phyloP scores from a whole-genome alignment of 1,284 basidiomycete genomes.

The Sanghuangporus weigelae region DNA sequence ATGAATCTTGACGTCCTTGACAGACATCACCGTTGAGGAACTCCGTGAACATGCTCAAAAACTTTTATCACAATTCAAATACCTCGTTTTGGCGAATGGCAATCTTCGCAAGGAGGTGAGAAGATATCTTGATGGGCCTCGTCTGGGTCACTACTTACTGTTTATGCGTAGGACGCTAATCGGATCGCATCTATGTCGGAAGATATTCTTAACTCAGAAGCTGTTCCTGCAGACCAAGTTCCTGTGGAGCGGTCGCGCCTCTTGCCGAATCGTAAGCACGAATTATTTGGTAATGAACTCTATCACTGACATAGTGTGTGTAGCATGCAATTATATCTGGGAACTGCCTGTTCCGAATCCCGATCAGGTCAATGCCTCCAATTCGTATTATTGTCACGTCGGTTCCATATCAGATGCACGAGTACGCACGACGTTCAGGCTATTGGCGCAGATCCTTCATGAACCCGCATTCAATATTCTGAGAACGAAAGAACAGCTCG shows the following conservation, averaged over 20 bases:
- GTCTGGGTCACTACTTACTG: background rate
- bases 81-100: slow-evolving; percentile 80
- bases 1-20: background rate
- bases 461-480: slow-evolving; percentile 94
- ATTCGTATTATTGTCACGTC: slow-evolving; percentile 77
- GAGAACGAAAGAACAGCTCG: slow-evolving; percentile 95
- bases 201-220: slow-evolving; percentile 53
- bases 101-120: slow-evolving; percentile 80
- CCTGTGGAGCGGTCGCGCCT: slow-evolving; percentile 57
- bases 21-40: slow-evolving; percentile 70
- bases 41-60: slow-evolving; percentile 62
- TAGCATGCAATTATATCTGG: slow-evolving; percentile 73
- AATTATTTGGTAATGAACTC: slow-evolving; percentile 4
- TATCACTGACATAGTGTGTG: slow-evolving; percentile 19
- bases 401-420: slow-evolving; percentile 55
- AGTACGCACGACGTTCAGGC: slow-evolving; percentile 52
- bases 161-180: slow-evolving; percentile 59
- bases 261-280: slow-evolving; percentile 55
- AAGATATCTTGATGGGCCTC: slow-evolving; percentile 14
- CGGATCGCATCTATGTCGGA: slow-evolving; percentile 72
- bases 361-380: slow-evolving; percentile 81
- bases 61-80: slow-evolving; percentile 64
- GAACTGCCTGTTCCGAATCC: slow-evolving; percentile 73
- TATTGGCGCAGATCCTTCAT: slow-evolving; percentile 72
- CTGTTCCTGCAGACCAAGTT: slow-evolving; percentile 52